Evolutionary conservation across 2,329 filamentous ascomycete genomes (phyloP), one percentile per base, ranked within the genome.

Genomic region (Calonectria hawksworthii): DNA sequence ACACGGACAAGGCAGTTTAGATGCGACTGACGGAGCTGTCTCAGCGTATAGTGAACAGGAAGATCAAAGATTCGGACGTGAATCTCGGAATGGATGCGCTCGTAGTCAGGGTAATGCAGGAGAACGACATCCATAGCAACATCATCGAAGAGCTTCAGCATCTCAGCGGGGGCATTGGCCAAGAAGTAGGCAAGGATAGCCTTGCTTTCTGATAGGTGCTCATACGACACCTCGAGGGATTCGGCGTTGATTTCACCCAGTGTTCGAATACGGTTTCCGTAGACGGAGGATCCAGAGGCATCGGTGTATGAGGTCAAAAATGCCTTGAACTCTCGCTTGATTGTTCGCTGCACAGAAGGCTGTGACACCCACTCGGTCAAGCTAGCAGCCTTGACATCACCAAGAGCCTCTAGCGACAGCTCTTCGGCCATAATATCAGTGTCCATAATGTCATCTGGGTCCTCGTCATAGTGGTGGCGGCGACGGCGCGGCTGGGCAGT

Each of bases 221-320:
- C 94, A 84, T 98, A 99, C 2, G 96, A 98, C 59, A 99, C 96
- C 84, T 99, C 97, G 4, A 99, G 91, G 50, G 96, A 96, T 86
- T 99, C 98, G 63, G 96, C 95, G 84, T 99, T 99, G 84, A 98
- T 90, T 86, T 99, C 96, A 88, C 97, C 98, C n/a, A 99, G 92
- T 0, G 95, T 98, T 79, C 95, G 92, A 78, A 99, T 98, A 71
- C 96, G 94, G 80, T 95, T 96, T 69, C 97, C 97, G 84, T 99
- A 99, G 66, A 99, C 96, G 0, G 97, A 99, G 6, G 92, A 93
- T 70, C 96, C 96, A 77, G 94, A 93, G 69, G 96, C 93, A 82
- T 99, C 97, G 8, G 93, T 98, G 84, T 98, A 99, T 80, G 98
- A 96, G 14, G 97, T 99, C 81, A 99, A 88, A 88, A 99, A 99